Base-by-base conservation (phyloP, 768 basidiomycete genomes). In the Russula sp. region DNA sequence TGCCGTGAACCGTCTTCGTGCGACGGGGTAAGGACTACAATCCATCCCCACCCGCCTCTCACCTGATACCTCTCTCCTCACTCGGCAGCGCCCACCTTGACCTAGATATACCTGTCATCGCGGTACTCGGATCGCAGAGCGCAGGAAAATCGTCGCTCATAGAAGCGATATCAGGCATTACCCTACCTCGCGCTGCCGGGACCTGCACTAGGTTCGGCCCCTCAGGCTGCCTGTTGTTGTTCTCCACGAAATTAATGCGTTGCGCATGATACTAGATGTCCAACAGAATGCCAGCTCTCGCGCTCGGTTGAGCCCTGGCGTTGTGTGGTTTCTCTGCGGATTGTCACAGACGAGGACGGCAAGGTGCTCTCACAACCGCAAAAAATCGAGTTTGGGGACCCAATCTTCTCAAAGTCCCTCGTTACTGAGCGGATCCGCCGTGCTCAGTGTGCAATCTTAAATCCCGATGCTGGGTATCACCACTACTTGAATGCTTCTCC, bases 121-220 rank as follows among this genome's bases (percentile, higher is more conserved):
- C 83, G 0, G 89, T 89, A 47, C 80, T 89, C n/a, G 89, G 89
- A 0, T 81, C 78, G 0, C 89, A 91, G 66, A 86, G 84, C 44
- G 86, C 86, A 0, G 89, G 89, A 0, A 90, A 90, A 67, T 88
- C 87, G 0, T 90, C 89, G 0, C 78, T 90, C 4, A 90, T 91
- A 14, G 88, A 91, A 66, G 80, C 85, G 0, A 89, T 91, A 50
- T 88, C 87, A 0, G 86, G 88, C 0, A 82, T 90, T 14, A 86
- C 81, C 0, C 74, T 91, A 0, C 88, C 89, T 16, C 80, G 87
- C 5, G 85, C 84, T 0, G 76, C 82, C 18, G 89, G 89, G 0
- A 90, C 88, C 0, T 90, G 89, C 63, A 91, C 89, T 0, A 78
- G 89, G 89, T 84, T 27, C 2, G 27, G 27, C 27, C 27, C 27